Percentiles rank a stretch among this genome's conserved stretches.
These are phyloP conservation scores for Phytopythium cucurbitacearum DNA, from an alignment of 352 stramenopile species.

Conservation along the genomic window DNA sequence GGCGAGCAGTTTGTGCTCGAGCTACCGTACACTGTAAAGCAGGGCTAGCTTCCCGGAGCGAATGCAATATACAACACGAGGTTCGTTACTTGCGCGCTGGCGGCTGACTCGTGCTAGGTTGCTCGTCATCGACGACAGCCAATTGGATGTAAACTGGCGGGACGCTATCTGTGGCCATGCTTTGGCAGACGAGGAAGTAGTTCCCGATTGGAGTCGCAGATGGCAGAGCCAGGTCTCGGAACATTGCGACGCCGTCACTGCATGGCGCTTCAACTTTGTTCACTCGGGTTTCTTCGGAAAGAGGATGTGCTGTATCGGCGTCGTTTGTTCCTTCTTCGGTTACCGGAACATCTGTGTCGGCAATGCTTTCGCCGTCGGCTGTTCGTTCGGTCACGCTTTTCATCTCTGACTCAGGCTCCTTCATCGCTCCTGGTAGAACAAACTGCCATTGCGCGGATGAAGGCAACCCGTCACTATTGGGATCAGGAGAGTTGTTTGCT, in stretches of 20 bases:
- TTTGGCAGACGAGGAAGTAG: constrained; percentile 45
- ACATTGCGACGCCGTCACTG: constrained; percentile 15
- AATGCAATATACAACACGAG: neutral
- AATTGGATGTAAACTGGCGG: constrained; percentile 11
- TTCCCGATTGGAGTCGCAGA: constrained; percentile 17
- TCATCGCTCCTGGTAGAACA: neutral
- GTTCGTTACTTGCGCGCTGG: neutral
- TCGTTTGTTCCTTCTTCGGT: neutral
- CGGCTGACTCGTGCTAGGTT: neutral
- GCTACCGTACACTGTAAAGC: constrained; percentile 42
- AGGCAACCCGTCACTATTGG: neutral
- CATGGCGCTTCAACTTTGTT: constrained; percentile 18
- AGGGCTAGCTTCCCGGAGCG: constrained; percentile 8
- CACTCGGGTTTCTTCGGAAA: constrained; percentile 9
- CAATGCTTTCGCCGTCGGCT: too few species aligned
- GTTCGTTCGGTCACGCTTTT: neutral
- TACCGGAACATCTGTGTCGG: neutral
- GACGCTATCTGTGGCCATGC: constrained; percentile 16
- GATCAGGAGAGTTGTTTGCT: neutral
- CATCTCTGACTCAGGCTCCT: neutral
- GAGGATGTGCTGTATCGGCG: neutral
- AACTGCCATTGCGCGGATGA: constrained; percentile 22
- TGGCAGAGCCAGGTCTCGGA: constrained; percentile 27
- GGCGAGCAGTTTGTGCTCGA: constrained; percentile 35
- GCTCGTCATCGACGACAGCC: constrained; percentile 8